Percentiles rank a stretch among this genome's conserved stretches.
These are phyloP conservation scores for Flagelloscypha sp. DNA, from an alignment of 768 basidiomycete genomes.

Conservation along the genomic window DNA sequence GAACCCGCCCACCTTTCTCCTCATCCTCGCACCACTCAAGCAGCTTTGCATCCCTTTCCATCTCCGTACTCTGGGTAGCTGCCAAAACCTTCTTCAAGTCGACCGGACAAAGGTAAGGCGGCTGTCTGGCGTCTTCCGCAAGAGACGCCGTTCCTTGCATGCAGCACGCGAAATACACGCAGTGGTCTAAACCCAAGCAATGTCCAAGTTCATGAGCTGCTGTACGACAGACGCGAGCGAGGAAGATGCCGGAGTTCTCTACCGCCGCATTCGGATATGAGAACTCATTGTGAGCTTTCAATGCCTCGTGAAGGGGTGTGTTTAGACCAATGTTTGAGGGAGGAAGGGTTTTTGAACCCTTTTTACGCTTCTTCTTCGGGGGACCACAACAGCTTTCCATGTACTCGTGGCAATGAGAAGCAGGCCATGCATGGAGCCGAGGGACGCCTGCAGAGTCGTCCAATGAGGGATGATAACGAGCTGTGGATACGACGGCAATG, in stretches of 20 bases:
- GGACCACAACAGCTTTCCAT: constrained; percentile 13
- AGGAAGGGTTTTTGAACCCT: background rate
- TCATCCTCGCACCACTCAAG: constrained; percentile 20
- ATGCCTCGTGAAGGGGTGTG: constrained; percentile 15
- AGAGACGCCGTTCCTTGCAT: constrained; percentile 28
- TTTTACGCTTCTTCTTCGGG: constrained; percentile 11
- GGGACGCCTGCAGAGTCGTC: constrained; percentile 22
- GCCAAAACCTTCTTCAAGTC: constrained; percentile 23
- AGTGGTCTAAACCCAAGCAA: constrained; percentile 31
- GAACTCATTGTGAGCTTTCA: constrained; percentile 10
- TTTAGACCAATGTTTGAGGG: constrained; percentile 1
- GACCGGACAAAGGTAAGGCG: constrained; percentile 26
- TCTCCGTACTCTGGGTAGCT: constrained; percentile 15
- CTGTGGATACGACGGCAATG: constrained; percentile 29
- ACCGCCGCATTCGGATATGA: constrained; percentile 12
- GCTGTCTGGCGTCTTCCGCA: constrained; percentile 26
- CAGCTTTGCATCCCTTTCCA: constrained; percentile 18
- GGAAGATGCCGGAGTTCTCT: constrained; percentile 24
- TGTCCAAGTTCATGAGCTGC: constrained; percentile 35
- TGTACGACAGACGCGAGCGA: constrained; percentile 25
- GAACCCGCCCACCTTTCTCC: constrained; percentile 14
- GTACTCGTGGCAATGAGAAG: constrained; percentile 24
- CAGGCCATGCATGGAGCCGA: constrained; percentile 28
- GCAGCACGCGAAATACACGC: constrained; percentile 28
- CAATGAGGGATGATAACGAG: constrained; percentile 26